Evolutionary conservation across 352 stramenopile genomes (phyloP).

Genomic region (Phytophthora europaea): DNA sequence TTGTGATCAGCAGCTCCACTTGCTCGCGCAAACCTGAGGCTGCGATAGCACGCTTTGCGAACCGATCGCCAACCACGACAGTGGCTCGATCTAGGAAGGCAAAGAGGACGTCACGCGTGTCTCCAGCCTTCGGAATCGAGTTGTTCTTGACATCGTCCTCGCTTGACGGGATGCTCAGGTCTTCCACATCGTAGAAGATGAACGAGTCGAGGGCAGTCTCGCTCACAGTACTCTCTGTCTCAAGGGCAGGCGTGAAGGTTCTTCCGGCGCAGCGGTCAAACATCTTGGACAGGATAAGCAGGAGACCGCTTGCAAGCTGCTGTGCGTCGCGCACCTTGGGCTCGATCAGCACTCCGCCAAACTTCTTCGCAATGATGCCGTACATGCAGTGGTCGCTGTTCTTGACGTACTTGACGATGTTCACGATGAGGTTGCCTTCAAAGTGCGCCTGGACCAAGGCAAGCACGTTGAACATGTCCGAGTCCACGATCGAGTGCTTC

Average conservation of each 20-base stretch:
- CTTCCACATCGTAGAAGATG: slow-evolving; percentile 62
- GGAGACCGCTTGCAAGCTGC: slow-evolving; percentile 52
- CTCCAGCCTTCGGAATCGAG: slow-evolving; percentile 39
- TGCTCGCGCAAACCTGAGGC: slow-evolving; percentile 58
- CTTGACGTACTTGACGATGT: slow-evolving; percentile 72
- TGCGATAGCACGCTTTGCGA: slow-evolving; percentile 67
- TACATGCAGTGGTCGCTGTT: slow-evolving; percentile 64
- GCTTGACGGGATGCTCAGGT: slow-evolving; percentile 36
- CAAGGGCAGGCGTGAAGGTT: slow-evolving; percentile 16
- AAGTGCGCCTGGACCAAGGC: slow-evolving; percentile 61
- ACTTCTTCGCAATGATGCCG: slow-evolving; percentile 64
- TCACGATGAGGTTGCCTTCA: slow-evolving; percentile 63
- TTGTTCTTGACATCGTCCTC: slow-evolving; percentile 49
- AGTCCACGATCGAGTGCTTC: slow-evolving; percentile 55
- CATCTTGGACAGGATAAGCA: slow-evolving; percentile 68
- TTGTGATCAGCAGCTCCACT: slow-evolving; percentile 67
- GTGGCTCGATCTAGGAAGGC: slow-evolving; percentile 68
- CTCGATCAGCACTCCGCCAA: slow-evolving; percentile 70
- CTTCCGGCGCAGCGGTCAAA: slow-evolving; percentile 47
- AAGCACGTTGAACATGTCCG: slow-evolving; percentile 68
- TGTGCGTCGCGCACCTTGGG: slow-evolving; percentile 45
- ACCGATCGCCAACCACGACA: slow-evolving; percentile 60
- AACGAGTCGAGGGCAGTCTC: slow-evolving; percentile 50
- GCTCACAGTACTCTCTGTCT: slow-evolving; percentile 4
- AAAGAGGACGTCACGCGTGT: slow-evolving; percentile 63